A percentile compares a stretch with the other conserved stretches of the same genome.
These are phyloP conservation scores for Paraurostyla sp. DNA, from an alignment of 73 alveolate species.

Conservation along the genomic window DNA sequence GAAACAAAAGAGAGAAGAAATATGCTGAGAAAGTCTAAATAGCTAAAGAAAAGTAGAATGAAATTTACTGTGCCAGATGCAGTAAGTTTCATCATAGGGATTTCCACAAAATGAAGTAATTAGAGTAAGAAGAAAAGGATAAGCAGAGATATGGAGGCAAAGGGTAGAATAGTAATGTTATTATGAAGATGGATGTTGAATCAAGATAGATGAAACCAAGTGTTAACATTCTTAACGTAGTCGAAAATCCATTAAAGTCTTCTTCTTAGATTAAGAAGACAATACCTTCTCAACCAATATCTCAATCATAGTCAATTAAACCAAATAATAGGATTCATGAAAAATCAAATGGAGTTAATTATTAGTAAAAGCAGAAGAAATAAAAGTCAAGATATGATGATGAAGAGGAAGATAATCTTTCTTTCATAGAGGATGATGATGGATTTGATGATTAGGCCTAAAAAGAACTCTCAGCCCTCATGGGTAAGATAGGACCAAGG, in stretches of 20 bases:
- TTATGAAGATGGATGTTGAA: not conserved
- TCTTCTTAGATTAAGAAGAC: too few species aligned
- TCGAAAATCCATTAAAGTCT: too few species aligned
- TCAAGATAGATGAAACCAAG: conserved; percentile 5
- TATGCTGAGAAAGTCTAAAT: not conserved
- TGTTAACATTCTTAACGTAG: conserved; percentile 1
- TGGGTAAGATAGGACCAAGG: not conserved
- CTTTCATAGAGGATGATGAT: conserved; percentile 22
- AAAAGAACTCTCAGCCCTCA: not conserved
- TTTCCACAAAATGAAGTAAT: not conserved
- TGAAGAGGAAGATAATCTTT: not conserved
- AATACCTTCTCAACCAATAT: not conserved
- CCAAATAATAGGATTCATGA: not conserved
- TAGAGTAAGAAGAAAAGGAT: not conserved
- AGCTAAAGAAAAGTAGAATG: not conserved
- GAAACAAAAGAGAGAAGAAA: not conserved
- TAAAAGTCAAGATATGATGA: not conserved
- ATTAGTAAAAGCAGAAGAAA: not conserved
- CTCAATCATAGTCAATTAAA: not conserved
- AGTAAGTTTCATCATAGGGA: not conserved
- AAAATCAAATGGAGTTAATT: not conserved
- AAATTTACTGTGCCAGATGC: conserved; percentile 36
- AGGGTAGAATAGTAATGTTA: not conserved
- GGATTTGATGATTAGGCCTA: not conserved
- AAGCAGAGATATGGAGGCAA: not conserved